phyloP scores from a whole-genome alignment of 345 rosid genomes.

The Barbarea vulgaris region DNA sequence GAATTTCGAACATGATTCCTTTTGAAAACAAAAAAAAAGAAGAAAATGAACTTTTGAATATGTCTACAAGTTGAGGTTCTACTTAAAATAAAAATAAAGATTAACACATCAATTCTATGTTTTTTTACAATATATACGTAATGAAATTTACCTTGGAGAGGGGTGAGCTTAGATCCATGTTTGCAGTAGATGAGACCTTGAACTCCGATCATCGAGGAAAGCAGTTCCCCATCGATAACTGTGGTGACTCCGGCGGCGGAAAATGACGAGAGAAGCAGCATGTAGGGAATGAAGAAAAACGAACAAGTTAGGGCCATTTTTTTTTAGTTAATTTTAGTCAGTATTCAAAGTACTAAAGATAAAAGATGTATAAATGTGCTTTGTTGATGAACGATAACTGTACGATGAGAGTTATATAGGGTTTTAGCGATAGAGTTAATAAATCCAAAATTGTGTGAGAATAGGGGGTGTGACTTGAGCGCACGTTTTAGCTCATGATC shows the following conservation, averaged over 20 bases:
- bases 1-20: background rate
- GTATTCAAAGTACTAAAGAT: background rate
- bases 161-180: conserved; percentile 45
- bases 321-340: background rate
- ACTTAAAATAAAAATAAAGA: background rate
- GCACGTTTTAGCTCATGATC: conserved; percentile 38
- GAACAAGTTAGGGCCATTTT: conserved; percentile 17
- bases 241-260: conserved; percentile 30
- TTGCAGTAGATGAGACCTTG: conserved; percentile 68
- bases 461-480: conserved; percentile 37
- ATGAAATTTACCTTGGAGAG: conserved; percentile 52
- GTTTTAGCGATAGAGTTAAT: background rate
- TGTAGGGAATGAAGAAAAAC: conserved; percentile 15
- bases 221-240: conserved; percentile 31
- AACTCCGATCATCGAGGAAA: conserved; percentile 52
- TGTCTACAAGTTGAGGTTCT: background rate
- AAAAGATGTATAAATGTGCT: background rate
- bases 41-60: background rate
- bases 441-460: background rate
- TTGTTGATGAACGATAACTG: background rate
- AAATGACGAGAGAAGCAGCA: conserved; percentile 38
- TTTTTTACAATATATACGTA: background rate
- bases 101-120: background rate
- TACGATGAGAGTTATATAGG: conserved; percentile 15
- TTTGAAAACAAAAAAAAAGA: too few species aligned